These are phyloP conservation scores for Gracilaria gracilis DNA, from an alignment of 23 red algal species.

Conservation along the genomic window DNA sequence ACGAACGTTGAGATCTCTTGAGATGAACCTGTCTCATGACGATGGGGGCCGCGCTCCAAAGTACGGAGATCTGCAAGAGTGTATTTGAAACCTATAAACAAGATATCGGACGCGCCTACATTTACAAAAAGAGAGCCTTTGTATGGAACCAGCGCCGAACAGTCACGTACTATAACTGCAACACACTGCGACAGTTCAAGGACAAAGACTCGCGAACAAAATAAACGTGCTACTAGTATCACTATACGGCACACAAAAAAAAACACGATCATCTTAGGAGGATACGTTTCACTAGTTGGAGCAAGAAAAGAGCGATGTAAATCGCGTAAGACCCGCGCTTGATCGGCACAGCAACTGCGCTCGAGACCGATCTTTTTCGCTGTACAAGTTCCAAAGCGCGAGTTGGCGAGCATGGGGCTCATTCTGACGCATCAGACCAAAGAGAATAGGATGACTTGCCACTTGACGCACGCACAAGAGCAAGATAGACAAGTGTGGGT, in stretches of 20 bases:
- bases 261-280: not conserved
- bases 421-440: not conserved
- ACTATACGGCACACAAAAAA: not conserved
- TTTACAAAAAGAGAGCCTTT: not conserved
- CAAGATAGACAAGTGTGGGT: not conserved
- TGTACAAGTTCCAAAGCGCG: not conserved
- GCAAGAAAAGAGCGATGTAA: not conserved
- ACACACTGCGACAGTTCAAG: not conserved
- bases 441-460: not conserved
- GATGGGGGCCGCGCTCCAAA: too few relatives aligned
- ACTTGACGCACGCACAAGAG: not conserved
- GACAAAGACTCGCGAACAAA: not conserved
- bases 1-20: not conserved
- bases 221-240: constrained; percentile 7
- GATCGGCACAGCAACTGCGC: not conserved
- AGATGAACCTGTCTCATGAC: not conserved
- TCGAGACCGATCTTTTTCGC: not conserved
- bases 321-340: not conserved
- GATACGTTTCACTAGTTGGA: not conserved
- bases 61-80: not conserved
- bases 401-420: not conserved
- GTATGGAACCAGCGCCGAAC: not conserved
- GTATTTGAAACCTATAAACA: not conserved
- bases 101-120: not conserved
- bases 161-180: not conserved